Evolutionary conservation across 305 asterid genomes (phyloP), one percentile per base, ranked within the genome.

Genomic region (Solanum chacoense): DNA sequence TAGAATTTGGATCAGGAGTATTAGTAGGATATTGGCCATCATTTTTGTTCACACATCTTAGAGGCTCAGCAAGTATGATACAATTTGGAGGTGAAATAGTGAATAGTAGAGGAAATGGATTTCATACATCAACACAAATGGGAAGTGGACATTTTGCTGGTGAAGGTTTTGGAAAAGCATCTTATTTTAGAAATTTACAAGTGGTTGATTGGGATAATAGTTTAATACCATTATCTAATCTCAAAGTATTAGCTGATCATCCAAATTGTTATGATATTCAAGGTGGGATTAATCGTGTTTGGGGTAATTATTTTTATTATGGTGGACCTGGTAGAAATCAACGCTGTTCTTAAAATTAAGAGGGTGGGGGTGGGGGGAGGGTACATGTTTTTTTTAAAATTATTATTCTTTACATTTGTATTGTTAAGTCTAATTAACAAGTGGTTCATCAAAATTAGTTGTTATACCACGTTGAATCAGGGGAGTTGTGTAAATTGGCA

Each of bases 1-100:
- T 97, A 38, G 98, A 97, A 88, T 97, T 94, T 36, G 99, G 98
- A 26, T 91, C 94, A 20, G 99, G 99, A 14, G 84, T 91, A 9
- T 88, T 96, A 80, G 98, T 97, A 1, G 99, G 99, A 4, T 97
- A 97, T 76, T 97, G 99, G 99, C 99, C 99, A 85, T 94, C 98
- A 0, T 91, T 92, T 74, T 90, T 97, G 31, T 97, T 97, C 26
- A 94, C 96, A 31, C 99, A 96, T 88, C 93, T 97, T 0, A 89
- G 93, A 31, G 92, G 92, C 59, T 94, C 95, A 80, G 98, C 98
- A 75, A 93, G 94, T 40, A 97, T 97, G 99, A 93, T 97, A 11
- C 99, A 97, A 90, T 97, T 97, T 91, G 99, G 99, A 65, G 99
- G 99, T 11, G 99, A 97, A 90, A 89, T 95, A 75, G 98, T 97